A percentile compares a stretch with the other conserved stretches of the same genome.
phyloP scores from a whole-genome alignment of 148 eudicot species.

The Rhododendron griersonianum region DNA sequence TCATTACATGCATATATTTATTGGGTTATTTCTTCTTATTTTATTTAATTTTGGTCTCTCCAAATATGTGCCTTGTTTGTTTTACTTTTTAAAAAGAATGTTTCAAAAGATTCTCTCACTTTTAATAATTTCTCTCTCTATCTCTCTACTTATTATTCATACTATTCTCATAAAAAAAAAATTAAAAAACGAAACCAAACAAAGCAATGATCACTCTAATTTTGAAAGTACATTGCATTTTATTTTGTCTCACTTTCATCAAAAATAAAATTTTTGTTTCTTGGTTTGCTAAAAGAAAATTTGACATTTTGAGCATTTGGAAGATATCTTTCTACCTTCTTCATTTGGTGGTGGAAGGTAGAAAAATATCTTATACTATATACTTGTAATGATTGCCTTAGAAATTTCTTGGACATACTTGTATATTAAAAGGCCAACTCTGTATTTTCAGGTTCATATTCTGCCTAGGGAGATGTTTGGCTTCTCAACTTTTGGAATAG shows the following conservation, averaged over 20 bases:
- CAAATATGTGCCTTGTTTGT: background rate
- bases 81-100: too few species aligned
- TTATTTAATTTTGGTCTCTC: background rate
- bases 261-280: background rate
- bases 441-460: conserved; percentile 64
- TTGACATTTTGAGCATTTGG: background rate
- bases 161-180: too few species aligned
- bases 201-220: background rate
- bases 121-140: too few species aligned
- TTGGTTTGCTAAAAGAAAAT: background rate
- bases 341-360: too few species aligned
- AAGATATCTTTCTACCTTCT: background rate
- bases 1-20: background rate
- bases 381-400: background rate
- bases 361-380: too few species aligned
- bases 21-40: background rate
- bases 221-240: background rate
- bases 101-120: too few species aligned
- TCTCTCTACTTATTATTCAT: too few species aligned
- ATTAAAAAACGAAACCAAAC: too few species aligned
- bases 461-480: conserved; percentile 97
- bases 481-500: conserved; percentile 75
- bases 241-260: background rate
- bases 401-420: background rate
- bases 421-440: background rate